Evolutionary conservation across 345 rosid genomes (phyloP), one percentile per base, ranked within the genome.

Genomic region (Litchi chinensis): DNA sequence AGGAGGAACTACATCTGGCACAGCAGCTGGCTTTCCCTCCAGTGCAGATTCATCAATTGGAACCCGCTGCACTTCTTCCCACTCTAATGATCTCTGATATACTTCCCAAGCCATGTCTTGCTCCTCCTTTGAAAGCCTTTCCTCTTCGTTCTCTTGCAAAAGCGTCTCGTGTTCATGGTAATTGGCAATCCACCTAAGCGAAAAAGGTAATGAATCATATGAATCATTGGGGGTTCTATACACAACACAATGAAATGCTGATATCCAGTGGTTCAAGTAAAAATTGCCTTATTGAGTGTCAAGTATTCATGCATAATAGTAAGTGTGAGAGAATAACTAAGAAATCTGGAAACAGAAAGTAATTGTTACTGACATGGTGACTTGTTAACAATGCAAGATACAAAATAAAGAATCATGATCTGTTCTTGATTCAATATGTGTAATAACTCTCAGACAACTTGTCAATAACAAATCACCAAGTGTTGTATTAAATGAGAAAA

Each of bases 71-170:
- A 97, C 98, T 87, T 97, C 97, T 80, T 93, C 95, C 98, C 98
- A 94, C 70, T 92, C 92, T 56, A 94, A 77, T 32, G 96, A 82
- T 83, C 86, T 90, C 75, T 71, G 86, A 63, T 86, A 92, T 39
- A 97, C 95, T 89, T 97, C 99, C 99, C 99, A 97, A 22, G 99
- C 99, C 95, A 92, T 92, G 84, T 97, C 99, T 83, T 97, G 93
- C 82, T 97, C 99, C 88, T 97, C 99, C 89, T 97, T 97, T 0
- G 99, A 89, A 11, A 97, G 91, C 82, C 88, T 97, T 83, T 97
- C 99, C 64, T 94, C 98, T 84, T 97, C 99, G 13, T 97, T 97
- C 89, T 97, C 99, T 94, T 94, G 98, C 86, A 97, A 79, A 78
- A 94, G 93, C 10, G 98, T 94, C 89, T 97, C 98, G 18, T 97